phyloP scores from a whole-genome alignment of 1,284 basidiomycete species.

The Malassezia sp. region DNA sequence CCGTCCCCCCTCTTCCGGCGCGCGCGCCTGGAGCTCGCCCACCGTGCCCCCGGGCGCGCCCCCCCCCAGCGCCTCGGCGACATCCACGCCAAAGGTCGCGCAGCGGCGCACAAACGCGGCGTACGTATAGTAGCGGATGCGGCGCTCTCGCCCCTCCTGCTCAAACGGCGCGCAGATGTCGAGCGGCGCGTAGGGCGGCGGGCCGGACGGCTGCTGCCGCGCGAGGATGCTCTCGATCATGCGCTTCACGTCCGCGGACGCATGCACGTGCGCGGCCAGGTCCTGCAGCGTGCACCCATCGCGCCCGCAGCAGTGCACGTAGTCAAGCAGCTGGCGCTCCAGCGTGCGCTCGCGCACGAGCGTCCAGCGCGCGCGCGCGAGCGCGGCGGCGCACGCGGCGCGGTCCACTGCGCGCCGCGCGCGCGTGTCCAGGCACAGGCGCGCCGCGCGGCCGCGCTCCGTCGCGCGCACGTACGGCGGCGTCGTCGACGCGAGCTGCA shows the following conservation, averaged over 20 bases:
- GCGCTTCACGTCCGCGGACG: constrained; percentile 13
- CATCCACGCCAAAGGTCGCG: constrained; percentile 2
- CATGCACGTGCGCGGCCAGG: constrained; percentile 6
- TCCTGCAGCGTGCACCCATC: constrained; percentile 15
- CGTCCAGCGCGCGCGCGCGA: neutral
- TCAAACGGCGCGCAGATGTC: constrained; percentile 15
- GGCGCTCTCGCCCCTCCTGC: constrained; percentile 16
- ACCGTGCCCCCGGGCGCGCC: no score
- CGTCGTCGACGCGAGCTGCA: constrained; percentile 1
- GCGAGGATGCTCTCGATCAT: constrained; percentile 16
- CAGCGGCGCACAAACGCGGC: constrained; percentile 6
- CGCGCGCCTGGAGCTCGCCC: no score
- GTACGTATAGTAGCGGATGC: constrained; percentile 15
- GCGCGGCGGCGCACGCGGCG: neutral
- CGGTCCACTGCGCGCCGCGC: neutral
- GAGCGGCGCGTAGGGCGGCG: constrained; percentile 8
- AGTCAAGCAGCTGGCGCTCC: constrained; percentile 8
- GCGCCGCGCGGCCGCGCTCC: neutral
- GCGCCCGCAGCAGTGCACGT: neutral
- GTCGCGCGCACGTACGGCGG: constrained; percentile 14
- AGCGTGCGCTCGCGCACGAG: constrained; percentile 1
- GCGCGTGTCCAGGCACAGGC: no score
- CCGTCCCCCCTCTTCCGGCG: no score
- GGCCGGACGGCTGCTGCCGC: neutral
- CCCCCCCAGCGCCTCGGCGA: constrained; percentile 10